A percentile compares a stretch with the other conserved stretches of the same genome.
phyloP scores from a whole-genome alignment of 2,329 filamentous ascomycete species.

The Cytospora piceicola region DNA sequence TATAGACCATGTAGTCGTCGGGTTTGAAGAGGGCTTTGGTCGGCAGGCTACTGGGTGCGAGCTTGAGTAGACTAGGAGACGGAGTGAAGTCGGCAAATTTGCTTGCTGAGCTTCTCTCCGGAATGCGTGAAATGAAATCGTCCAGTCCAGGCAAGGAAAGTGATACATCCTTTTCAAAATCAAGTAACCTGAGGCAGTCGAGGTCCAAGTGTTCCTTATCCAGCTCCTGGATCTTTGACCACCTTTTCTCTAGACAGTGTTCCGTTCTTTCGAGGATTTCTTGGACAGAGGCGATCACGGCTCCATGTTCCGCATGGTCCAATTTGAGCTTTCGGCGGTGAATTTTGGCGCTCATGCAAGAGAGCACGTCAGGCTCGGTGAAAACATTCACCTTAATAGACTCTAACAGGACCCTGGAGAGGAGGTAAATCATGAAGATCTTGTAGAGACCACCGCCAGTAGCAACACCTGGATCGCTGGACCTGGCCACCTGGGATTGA shows the following conservation, averaged over 20 bases:
- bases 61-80: not conserved
- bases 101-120: not conserved
- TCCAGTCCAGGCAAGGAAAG: slow-evolving; percentile 1
- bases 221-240: slow-evolving; percentile 1
- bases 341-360: slow-evolving; percentile 50
- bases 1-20: not conserved
- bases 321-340: slow-evolving; percentile 49
- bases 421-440: slow-evolving; percentile 52
- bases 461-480: not conserved
- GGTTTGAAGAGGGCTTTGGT: too few species aligned
- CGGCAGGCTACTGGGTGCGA: not conserved
- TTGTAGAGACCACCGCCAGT: slow-evolving; percentile 48
- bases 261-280: not conserved
- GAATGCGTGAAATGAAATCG: not conserved
- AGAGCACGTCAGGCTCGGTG: slow-evolving; percentile 38
- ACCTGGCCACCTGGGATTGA: not conserved
- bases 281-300: not conserved
- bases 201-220: not conserved
- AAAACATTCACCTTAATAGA: slow-evolving; percentile 26
- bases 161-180: slow-evolving; percentile 1
- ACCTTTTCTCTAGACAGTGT: not conserved
- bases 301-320: not conserved
- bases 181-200: not conserved
- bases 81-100: not conserved
- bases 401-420: slow-evolving; percentile 43